Base-by-base conservation (phyloP, 169 alveolate species). In the Plasmodium relictum region DNA sequence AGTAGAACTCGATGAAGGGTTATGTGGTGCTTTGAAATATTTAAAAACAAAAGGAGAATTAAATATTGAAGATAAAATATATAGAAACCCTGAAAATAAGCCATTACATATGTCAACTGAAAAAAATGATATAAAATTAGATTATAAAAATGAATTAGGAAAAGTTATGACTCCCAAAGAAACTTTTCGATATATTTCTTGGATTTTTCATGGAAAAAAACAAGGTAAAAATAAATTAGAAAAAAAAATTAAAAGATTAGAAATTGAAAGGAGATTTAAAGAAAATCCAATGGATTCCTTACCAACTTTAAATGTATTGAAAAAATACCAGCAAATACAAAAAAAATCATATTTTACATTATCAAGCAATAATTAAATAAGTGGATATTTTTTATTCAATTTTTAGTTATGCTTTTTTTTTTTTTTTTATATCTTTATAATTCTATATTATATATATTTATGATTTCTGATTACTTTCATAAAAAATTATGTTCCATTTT, bases 181-280 rank as follows among this genome's bases (percentile, higher is more conserved):
- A 69, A 94, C 94, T n/a, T 94, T 94, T 61, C 74, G 94, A 14
- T 63, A 92, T 44, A 86, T 94, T 12, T 94, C 95, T 9, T 94
- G 95, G 95, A 42, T 71, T 50, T 94, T 94, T 89, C 96, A 94
- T 70, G 96, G 96, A 44, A 94, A 94, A 76, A 74, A 76, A 16
- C 96, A 94, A 12, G 94, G 96, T 3, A 92, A 88, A 86, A 94
- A 94, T 63, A 94, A 94, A 88, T 91, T 74, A 63, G 96, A 94
- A 66, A 89, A 91, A 65, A 92, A 78, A 63, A 74, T 88, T 12
- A 92, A 86, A 52, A 88, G 94, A 42, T 88, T 94, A 70, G 96
- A 94, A 90, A 74, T 89, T 48, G 96, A 94, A 85, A 52, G 87
- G 44, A 63, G 92, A 24, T 85, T 50, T 56, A 90, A 73, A 41